Conservation (phyloP, 75 land plant species). For the Pinus albicaulis region DNA sequence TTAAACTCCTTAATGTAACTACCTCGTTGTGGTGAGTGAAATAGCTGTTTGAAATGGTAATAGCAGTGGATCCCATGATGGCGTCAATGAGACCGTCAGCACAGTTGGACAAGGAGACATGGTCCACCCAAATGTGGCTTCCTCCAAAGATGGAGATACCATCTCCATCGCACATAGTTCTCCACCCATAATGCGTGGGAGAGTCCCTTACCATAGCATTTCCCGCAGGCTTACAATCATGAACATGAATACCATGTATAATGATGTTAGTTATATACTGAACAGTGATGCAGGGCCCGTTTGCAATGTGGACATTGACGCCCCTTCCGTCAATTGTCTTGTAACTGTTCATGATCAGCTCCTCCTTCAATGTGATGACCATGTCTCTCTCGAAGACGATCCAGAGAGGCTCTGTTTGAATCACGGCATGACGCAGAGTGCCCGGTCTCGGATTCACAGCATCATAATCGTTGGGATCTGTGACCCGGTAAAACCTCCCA, state of each 20-base stretch:
- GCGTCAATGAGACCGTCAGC: conserved; percentile 53
- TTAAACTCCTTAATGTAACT: conserved; percentile 1
- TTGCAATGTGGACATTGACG: conserved; percentile 41
- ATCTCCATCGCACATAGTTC: conserved; percentile 47
- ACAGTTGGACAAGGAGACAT: conserved; percentile 32
- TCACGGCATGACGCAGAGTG: conserved; percentile 62
- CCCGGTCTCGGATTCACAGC: conserved; percentile 40
- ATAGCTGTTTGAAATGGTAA: conserved; percentile 53
- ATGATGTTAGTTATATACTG: conserved; percentile 27
- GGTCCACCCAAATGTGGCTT: conserved; percentile 50
- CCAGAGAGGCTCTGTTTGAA: conserved; percentile 57
- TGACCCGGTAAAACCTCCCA: conserved; percentile 47
- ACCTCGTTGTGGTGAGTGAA: conserved; percentile 46
- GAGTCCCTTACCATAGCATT: conserved; percentile 38
- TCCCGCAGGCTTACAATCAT: conserved; percentile 14
- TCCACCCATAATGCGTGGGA: conserved; percentile 22
- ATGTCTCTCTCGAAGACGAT: conserved; percentile 46
- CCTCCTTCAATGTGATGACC: conserved; percentile 39
- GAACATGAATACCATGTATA: conserved; percentile 31
- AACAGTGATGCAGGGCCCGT: conserved; percentile 50
- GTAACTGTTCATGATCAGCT: conserved; percentile 49
- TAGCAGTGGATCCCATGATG: conserved; percentile 43
- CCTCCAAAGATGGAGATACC: conserved; percentile 46
- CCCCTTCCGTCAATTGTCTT: conserved; percentile 73
- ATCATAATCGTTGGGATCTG: conserved; percentile 44